phyloP scores from a whole-genome alignment of 176 grass and related monocot genomes.

The Eragrostis nindensis region DNA sequence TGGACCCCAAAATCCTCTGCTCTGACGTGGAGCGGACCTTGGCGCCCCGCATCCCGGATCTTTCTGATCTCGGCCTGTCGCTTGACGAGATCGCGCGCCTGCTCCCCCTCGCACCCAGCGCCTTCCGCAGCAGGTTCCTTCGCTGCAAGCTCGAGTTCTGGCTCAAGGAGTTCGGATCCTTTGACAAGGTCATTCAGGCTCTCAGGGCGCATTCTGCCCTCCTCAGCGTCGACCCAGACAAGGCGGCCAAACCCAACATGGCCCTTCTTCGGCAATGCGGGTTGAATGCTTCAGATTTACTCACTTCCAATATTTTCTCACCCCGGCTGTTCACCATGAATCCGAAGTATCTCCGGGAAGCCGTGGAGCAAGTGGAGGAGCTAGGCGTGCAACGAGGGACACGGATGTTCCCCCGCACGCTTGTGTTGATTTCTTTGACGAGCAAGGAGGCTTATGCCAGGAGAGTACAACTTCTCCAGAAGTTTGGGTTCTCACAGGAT shows the following conservation, averaged over 20 bases:
- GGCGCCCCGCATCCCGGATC: no score
- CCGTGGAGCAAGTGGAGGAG: constrained; percentile 14
- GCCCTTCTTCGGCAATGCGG: constrained; percentile 8
- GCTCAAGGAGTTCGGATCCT: no score
- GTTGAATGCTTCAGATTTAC: background rate
- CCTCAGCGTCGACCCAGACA: no score
- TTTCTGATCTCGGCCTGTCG: no score
- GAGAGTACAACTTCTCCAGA: background rate
- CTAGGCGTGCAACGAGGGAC: constrained; percentile 16
- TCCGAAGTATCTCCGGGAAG: constrained; percentile 13
- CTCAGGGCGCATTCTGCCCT: no score
- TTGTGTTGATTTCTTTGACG: background rate
- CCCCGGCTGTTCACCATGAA: constrained; percentile 15
- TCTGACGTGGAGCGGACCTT: background rate
- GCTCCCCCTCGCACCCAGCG: no score
- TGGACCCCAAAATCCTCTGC: background rate
- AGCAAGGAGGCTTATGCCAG: background rate
- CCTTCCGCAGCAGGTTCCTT: no score
- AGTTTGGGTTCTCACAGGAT: background rate
- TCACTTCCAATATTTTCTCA: background rate
- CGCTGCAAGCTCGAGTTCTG: no score
- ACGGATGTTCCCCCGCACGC: constrained; percentile 21
- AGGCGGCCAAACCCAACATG: no score
- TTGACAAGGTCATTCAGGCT: no score
- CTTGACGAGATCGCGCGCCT: no score